Conservation (phyloP, 106 monocot genomes). For the Dendrobium huoshanense region DNA sequence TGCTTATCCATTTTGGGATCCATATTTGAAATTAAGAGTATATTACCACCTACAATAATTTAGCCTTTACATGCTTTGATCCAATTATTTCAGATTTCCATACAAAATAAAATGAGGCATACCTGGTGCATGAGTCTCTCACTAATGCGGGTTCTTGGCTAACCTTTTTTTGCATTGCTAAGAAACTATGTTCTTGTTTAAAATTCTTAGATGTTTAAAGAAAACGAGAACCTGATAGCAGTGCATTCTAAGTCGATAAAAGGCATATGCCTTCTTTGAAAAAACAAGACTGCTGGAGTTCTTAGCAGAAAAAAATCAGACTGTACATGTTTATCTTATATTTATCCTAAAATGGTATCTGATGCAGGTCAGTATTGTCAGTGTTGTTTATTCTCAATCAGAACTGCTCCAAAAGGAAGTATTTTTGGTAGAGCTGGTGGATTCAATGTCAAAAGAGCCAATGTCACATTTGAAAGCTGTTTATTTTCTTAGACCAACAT, state of each 20-base stretch:
- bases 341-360: background rate
- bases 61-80: no score
- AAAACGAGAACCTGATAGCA: background rate
- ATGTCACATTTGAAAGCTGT: conserved; percentile 98
- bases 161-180: background rate
- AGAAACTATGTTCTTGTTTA: background rate
- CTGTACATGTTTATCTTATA: background rate
- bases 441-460: conserved; percentile 75
- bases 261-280: background rate
- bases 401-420: conserved; percentile 94
- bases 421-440: conserved; percentile 85
- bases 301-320: background rate
- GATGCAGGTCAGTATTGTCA: conserved; percentile 88
- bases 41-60: no score
- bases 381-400: conserved; percentile 93
- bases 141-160: background rate
- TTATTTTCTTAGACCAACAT: conserved; percentile 90
- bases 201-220: background rate
- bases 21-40: no score
- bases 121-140: no score
- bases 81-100: no score
- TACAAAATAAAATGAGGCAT: no score
- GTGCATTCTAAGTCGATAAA: background rate
- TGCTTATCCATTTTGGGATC: no score
- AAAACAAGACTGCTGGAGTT: background rate